Evolutionary conservation across 1,139 yeast species (phyloP).

Genomic region (Hanseniaspora uvarum): DNA sequence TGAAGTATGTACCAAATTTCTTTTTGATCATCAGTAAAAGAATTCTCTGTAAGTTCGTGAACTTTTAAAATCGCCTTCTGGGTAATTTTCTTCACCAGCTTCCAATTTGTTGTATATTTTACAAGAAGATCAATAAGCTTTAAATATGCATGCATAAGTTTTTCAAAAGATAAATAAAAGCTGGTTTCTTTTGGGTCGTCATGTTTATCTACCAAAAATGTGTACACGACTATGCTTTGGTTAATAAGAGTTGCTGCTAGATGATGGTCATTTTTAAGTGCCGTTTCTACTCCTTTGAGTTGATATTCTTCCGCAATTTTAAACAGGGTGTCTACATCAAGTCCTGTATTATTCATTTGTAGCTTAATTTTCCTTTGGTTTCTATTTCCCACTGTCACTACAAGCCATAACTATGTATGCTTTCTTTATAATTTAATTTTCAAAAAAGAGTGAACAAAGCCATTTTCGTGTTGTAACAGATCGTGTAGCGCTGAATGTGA

Average conservation of each 20-base stretch:
- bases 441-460: no score
- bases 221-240: constrained; percentile 1
- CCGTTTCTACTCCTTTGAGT: not conserved
- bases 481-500: not conserved
- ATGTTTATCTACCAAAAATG: not conserved
- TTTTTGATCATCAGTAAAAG: not conserved
- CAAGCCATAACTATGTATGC: no score
- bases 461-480: not conserved
- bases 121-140: not conserved
- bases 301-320: not conserved
- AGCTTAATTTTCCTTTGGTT: not conserved
- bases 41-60: not conserved
- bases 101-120: not conserved
- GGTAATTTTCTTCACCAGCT: not conserved
- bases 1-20: not conserved
- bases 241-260: constrained; percentile 4
- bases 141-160: not conserved
- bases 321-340: not conserved
- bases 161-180: not conserved
- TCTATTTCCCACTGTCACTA: no score
- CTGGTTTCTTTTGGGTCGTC: not conserved
- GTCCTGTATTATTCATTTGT: not conserved
- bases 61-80: not conserved
- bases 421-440: no score
- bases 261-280: not conserved